These are phyloP conservation scores for Myxozyma neotropica DNA, from an alignment of 805 yeast genomes.

Conservation along the genomic window DNA sequence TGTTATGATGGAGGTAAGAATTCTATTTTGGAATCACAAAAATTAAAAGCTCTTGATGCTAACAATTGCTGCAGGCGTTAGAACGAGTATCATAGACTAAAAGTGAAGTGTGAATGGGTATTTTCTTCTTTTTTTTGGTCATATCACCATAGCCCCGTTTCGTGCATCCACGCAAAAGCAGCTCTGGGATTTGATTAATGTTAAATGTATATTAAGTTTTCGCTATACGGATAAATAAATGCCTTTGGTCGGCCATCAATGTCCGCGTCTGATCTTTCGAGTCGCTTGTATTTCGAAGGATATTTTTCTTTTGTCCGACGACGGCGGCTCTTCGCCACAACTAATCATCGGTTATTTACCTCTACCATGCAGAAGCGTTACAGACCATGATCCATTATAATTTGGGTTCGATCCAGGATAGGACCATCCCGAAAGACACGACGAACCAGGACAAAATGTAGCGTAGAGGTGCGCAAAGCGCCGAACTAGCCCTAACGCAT, in stretches of 20 bases:
- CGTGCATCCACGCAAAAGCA: too few species aligned
- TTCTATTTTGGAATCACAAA: neutral
- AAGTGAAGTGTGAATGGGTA: neutral
- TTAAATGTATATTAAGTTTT: neutral
- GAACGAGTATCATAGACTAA: conserved; percentile 24
- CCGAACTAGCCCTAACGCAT: neutral
- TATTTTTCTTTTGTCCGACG: too few species aligned
- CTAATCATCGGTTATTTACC: too few species aligned
- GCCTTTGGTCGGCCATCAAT: neutral
- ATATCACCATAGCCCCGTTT: neutral
- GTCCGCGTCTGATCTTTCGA: neutral
- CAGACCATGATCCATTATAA: too few species aligned
- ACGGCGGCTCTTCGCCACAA: neutral
- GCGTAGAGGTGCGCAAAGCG: neutral
- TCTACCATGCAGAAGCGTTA: too few species aligned
- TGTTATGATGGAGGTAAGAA: conserved; percentile 61
- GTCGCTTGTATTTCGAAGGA: too few species aligned
- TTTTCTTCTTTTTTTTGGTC: neutral
- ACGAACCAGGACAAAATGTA: neutral
- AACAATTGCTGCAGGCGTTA: conserved; percentile 11
- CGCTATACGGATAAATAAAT: neutral
- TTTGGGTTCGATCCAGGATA: too few species aligned
- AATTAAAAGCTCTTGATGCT: neutral
- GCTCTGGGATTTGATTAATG: too few species aligned
- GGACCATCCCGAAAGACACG: too few species aligned